Percentiles rank a stretch among this genome's conserved stretches.
phyloP scores from a whole-genome alignment of 495 filamentous ascomycete species.

The Penicillium pulvis region DNA sequence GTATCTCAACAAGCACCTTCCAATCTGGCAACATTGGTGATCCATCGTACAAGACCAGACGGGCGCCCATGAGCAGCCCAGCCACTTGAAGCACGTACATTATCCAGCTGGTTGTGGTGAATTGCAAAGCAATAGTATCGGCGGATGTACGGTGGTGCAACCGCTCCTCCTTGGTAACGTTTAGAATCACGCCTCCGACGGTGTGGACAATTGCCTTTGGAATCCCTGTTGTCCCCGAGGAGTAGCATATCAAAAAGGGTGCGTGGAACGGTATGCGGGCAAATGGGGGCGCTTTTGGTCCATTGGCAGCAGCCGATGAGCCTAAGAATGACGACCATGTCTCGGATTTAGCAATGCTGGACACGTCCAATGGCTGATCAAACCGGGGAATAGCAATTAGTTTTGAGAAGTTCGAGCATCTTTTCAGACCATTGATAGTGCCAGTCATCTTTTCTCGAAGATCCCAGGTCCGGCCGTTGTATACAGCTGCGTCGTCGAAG shows the following conservation, averaged over 20 bases:
- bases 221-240: conserved; percentile 74
- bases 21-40: conserved; percentile 71
- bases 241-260: conserved; percentile 76
- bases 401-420: no score
- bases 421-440: conserved; percentile 59
- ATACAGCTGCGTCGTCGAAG: conserved; percentile 75
- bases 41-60: conserved; percentile 72
- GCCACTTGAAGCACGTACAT: conserved; percentile 70
- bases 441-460: conserved; percentile 70
- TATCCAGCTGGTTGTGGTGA: conserved; percentile 77
- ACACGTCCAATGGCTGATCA: conserved; percentile 57
- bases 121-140: conserved; percentile 55
- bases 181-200: conserved; percentile 24
- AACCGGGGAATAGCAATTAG: no score
- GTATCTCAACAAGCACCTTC: conserved; percentile 57
- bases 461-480: conserved; percentile 76
- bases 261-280: conserved; percentile 52
- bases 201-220: conserved; percentile 81
- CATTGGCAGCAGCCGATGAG: conserved; percentile 12
- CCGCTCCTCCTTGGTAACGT: conserved; percentile 58
- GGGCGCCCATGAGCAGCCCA: conserved; percentile 55
- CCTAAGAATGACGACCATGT: conserved; percentile 55
- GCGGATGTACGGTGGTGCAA: conserved; percentile 58
- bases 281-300: conserved; percentile 51
- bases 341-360: conserved; percentile 51